Percentiles rank a stretch among this genome's conserved stretches.
These are phyloP conservation scores for Phytophthora pseudosyringae DNA, from an alignment of 352 stramenopile genomes.

Conservation along the genomic window DNA sequence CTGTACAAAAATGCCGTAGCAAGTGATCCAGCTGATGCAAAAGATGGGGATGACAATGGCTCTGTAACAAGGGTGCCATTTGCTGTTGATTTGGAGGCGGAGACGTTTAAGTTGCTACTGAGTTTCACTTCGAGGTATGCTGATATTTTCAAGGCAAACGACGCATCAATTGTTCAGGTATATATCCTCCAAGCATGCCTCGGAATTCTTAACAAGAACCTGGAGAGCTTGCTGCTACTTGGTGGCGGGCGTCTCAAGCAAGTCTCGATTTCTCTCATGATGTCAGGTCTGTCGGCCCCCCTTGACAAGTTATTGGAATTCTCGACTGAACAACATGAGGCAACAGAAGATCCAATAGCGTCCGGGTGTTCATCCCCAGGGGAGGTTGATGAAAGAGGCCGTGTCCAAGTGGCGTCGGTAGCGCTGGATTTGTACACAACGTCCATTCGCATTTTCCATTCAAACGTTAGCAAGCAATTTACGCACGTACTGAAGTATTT, in stretches of 20 bases:
- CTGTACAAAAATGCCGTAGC: slow-evolving; percentile 50
- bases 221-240: slow-evolving; percentile 39
- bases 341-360: not conserved
- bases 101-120: slow-evolving; percentile 46
- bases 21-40: slow-evolving; percentile 9
- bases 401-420: slow-evolving; percentile 36
- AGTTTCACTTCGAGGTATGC: slow-evolving; percentile 42
- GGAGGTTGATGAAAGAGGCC: slow-evolving; percentile 24
- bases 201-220: slow-evolving; percentile 50
- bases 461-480: slow-evolving; percentile 55
- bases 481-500: slow-evolving; percentile 50
- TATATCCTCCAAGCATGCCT: slow-evolving; percentile 54
- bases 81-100: slow-evolving; percentile 43
- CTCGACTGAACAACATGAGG: slow-evolving; percentile 12
- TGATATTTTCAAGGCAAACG: slow-evolving; percentile 34
- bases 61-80: slow-evolving; percentile 39
- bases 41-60: slow-evolving; percentile 3
- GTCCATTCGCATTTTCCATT: slow-evolving; percentile 56
- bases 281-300: slow-evolving; percentile 29
- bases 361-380: not conserved
- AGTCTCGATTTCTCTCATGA: slow-evolving; percentile 31
- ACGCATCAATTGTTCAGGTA: slow-evolving; percentile 20
- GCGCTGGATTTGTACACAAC: slow-evolving; percentile 60
- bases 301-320: slow-evolving; percentile 47
- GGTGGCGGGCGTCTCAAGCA: slow-evolving; percentile 13